These are phyloP conservation scores for Pseudomassariella vexata DNA, from an alignment of 2,329 filamentous ascomycete genomes.

Conservation along the genomic window DNA sequence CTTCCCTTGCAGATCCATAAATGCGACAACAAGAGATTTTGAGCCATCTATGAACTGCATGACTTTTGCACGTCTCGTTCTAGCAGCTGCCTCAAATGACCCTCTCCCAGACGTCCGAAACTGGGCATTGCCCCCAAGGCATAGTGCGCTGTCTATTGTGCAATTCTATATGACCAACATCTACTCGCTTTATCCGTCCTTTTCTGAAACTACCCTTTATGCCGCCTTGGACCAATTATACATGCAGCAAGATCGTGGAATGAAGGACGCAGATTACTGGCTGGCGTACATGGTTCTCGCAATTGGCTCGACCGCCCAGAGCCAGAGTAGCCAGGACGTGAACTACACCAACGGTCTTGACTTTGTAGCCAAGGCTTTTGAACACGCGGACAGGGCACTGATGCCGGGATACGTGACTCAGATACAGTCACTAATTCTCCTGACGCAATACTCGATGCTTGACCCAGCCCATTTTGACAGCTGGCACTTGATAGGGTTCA, in stretches of 20 bases:
- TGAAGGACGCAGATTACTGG: slow-evolving; percentile 72
- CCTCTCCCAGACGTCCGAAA: slow-evolving; percentile 58
- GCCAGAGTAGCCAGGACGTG: slow-evolving; percentile 60
- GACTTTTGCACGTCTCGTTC: slow-evolving; percentile 83
- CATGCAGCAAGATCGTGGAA: slow-evolving; percentile 56
- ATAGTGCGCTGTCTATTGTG: slow-evolving; percentile 62
- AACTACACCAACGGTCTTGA: slow-evolving; percentile 53
- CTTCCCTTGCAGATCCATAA: slow-evolving; percentile 63
- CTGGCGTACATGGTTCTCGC: slow-evolving; percentile 85
- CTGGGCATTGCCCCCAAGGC: slow-evolving; percentile 63
- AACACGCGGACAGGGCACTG: slow-evolving; percentile 75
- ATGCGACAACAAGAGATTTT: slow-evolving; percentile 90
- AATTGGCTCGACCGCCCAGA: slow-evolving; percentile 70
- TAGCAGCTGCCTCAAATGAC: slow-evolving; percentile 76
- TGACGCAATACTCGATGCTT: slow-evolving; percentile 84
- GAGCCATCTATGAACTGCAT: slow-evolving; percentile 83
- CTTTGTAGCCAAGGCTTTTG: slow-evolving; percentile 60
- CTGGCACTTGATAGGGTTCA: slow-evolving; percentile 90
- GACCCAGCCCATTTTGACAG: slow-evolving; percentile 89
- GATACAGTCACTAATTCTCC: slow-evolving; percentile 79
- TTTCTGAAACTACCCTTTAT: slow-evolving; percentile 73
- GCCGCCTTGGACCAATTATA: slow-evolving; percentile 79
- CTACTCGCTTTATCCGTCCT: slow-evolving; percentile 74
- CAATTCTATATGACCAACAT: slow-evolving; percentile 83
- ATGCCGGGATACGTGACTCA: slow-evolving; percentile 79